Evolutionary conservation across 306 rosid genomes (phyloP), one percentile per base, ranked within the genome.

Genomic region (Myrica gale): DNA sequence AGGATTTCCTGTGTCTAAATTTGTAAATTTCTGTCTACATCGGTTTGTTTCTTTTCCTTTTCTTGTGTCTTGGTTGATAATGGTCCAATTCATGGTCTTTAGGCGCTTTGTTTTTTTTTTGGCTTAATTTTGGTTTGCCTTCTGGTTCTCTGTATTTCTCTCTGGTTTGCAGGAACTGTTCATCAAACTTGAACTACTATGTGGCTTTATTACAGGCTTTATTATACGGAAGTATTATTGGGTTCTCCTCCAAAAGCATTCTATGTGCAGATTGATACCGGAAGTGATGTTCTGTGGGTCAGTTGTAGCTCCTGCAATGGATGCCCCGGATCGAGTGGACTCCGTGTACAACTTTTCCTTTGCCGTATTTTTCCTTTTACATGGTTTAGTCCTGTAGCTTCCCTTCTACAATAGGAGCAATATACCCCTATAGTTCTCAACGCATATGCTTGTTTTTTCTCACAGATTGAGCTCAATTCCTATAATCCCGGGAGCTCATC

Each of bases 211-310:
- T 84, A 47, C 81, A 92, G 98, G 91, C 93, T 96, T 13, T 92
- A 96, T 83, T 96, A 66, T 83, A 89, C 99, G 11, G 89, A 76
- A 78, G 90, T 96, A 75, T 89, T 83, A 81, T 78, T 96, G 81
- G 99, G 99, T 55, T 84, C 93, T 86, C 99, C 99, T 76, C 91
- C 99, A 39, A 90, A 74, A 32, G 98, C 92, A 51, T 96, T 89
- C 75, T 62, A 82, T 74, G 98, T 96, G 83, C 99, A 96, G 86
- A 92, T 96, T 87, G 99, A 96, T 74, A 96, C 99, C 4, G 98
- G 99, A 46, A 96, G 98, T 86, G 98, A 96, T 85, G 97, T 96
- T 81, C 85, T 92, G 60, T 96, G 99, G 98, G 93, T 96, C 74
- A 80, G 91, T 78, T 96, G 99, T 20, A 83, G 76, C 79, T 78